Evolutionary conservation across 2,329 filamentous ascomycete species (phyloP), one percentile per base, ranked within the genome.

Genomic region (Chaetomium olivaceum): DNA sequence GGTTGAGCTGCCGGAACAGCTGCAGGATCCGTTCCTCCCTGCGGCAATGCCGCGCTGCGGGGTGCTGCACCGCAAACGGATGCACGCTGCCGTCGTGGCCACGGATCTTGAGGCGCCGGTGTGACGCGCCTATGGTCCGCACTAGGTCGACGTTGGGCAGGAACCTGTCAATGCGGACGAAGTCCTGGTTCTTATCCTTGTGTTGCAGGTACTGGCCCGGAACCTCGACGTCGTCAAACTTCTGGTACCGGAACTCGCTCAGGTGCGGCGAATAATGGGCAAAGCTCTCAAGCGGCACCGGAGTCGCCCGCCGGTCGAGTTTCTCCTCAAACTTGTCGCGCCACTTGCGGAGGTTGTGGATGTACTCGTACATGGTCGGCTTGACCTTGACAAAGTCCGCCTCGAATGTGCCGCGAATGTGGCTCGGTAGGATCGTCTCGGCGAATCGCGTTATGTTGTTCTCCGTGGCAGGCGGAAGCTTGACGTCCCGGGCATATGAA

Each of bases 171-270:
- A 99, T 98, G 55, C 93, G 90, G 70, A 99, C 90, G 76, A 99
- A 99, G 77, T 99, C 95, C 73, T 96, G 93, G 77, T 99, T 99
- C 85, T 98, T 99, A 74, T 99, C 96, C 77, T 95, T 96, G 80
- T 97, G 95, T 75, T 96, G 89, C 69, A 97, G 81, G 77, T 99
- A 99, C 76, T 99, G 95, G 0, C 95, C 95, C 3, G 96, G 96
- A 43, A 99, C 88, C 78, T 99, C 95, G 14, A 99, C 94, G 73
- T 99, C 96, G 74, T 99, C 95, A 71, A 99, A 97, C 77, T 97
- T 98, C 76, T 95, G 89, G 82, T 97, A 99, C 48, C 92, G 87
- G 83, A 99, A 99, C 75, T 98, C 95, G 79, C 92, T 97, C 52
- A 99, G 86, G 74, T 96, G 91, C 57, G 92, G 91, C 55, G 93